Evolutionary conservation across 2,329 filamentous ascomycete species (phyloP).

Genomic region (Pyrenophora tritici-repentis): DNA sequence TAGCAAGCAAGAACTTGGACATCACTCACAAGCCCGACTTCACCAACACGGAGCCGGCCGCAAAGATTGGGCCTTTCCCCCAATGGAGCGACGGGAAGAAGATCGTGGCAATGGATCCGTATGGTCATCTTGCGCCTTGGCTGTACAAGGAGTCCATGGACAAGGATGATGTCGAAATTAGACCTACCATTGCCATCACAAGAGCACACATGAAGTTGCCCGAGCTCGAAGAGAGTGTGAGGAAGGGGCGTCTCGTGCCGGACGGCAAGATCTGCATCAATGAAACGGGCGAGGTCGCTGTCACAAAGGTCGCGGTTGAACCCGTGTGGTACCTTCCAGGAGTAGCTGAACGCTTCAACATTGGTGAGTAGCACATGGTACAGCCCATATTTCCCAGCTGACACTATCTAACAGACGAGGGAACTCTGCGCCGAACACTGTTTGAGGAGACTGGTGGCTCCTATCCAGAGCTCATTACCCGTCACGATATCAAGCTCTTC

Average conservation of each 20-base stretch:
- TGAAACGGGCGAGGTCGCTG: constrained; percentile 80
- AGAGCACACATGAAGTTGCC: constrained; percentile 96
- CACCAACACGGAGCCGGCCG: constrained; percentile 90
- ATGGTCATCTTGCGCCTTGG: constrained; percentile 85
- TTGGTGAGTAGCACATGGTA: constrained; percentile 59
- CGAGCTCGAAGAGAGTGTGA: constrained; percentile 88
- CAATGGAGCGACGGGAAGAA: constrained; percentile 90
- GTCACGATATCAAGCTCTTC: constrained; percentile 93
- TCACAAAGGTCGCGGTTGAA: constrained; percentile 96
- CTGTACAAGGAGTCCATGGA: constrained; percentile 79
- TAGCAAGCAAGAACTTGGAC: constrained; percentile 87
- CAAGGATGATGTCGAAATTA: constrained; percentile 79
- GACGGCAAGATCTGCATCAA: constrained; percentile 94
- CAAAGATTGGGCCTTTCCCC: constrained; percentile 82
- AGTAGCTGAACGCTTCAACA: constrained; percentile 88
- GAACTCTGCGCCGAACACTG: constrained; percentile 78
- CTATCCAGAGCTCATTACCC: constrained; percentile 94
- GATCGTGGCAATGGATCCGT: constrained; percentile 97
- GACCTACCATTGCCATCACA: constrained; percentile 89
- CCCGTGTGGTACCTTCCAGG: constrained; percentile 68
- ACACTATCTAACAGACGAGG: constrained; percentile 67
- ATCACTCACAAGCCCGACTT: constrained; percentile 78
- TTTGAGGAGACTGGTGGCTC: constrained; percentile 97
- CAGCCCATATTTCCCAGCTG: not conserved
- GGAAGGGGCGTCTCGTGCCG: constrained; percentile 71